These are phyloP conservation scores for Lepidium africanum DNA, from an alignment of 345 rosid species.

Conservation along the genomic window DNA sequence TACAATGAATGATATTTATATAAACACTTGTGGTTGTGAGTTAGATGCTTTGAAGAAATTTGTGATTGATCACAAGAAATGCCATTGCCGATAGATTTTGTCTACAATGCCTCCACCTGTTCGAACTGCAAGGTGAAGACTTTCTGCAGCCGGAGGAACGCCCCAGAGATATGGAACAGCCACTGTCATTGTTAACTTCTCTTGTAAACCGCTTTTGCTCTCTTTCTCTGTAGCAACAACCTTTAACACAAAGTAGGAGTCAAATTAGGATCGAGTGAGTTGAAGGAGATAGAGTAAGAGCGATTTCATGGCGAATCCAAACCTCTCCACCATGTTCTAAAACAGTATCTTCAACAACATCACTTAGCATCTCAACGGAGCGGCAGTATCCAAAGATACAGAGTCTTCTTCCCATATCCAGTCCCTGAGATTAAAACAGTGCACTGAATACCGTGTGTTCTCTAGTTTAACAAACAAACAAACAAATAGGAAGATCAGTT, in stretches of 20 bases:
- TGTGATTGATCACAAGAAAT: slow-evolving; percentile 48
- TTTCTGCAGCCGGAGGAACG: slow-evolving; percentile 89
- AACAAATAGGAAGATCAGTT: background rate
- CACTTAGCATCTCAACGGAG: slow-evolving; percentile 93
- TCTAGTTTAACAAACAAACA: background rate
- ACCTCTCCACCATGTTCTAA: slow-evolving; percentile 96
- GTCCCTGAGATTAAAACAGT: slow-evolving; percentile 47
- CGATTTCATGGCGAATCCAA: background rate
- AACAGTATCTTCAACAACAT: slow-evolving; percentile 89
- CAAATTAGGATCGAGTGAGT: too few species aligned
- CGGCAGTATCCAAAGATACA: slow-evolving; percentile 95
- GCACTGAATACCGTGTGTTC: background rate
- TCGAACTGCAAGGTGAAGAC: slow-evolving; percentile 83
- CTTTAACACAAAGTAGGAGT: slow-evolving; percentile 24
- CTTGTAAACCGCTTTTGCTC: slow-evolving; percentile 71
- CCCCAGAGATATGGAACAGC: slow-evolving; percentile 98
- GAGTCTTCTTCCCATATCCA: slow-evolving; percentile 85
- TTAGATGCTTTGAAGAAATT: background rate
- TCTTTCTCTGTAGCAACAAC: slow-evolving; percentile 77
- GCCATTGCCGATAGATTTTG: slow-evolving; percentile 90
- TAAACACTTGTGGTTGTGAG: slow-evolving; percentile 12
- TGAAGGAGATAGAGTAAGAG: background rate
- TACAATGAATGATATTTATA: slow-evolving; percentile 27
- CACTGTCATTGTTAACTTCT: slow-evolving; percentile 82
- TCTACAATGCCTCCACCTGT: slow-evolving; percentile 95